Evolutionary conservation across 495 filamentous ascomycete species (phyloP).

Genomic region (Penicillium cinerascens): DNA sequence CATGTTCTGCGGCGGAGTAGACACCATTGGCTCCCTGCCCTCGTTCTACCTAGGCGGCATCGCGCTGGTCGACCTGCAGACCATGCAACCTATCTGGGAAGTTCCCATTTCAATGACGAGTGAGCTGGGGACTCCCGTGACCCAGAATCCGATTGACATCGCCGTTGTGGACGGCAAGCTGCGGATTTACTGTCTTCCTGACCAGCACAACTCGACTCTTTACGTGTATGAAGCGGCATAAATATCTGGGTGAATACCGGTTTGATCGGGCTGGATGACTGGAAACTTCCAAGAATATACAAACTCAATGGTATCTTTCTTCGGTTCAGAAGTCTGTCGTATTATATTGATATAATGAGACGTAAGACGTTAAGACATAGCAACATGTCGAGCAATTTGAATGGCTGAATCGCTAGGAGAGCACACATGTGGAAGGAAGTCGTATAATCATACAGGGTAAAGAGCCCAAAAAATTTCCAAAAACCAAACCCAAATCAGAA

Average conservation of each 20-base stretch:
- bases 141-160: constrained; percentile 37
- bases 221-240: constrained; percentile 32
- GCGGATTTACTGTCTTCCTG: constrained; percentile 32
- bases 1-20: constrained; percentile 38
- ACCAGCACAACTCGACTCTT: constrained; percentile 33
- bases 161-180: constrained; percentile 32
- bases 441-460: constrained; percentile 8
- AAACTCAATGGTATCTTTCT: not conserved
- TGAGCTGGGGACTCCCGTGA: constrained; percentile 23
- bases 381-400: not conserved
- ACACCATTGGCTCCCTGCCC: constrained; percentile 8
- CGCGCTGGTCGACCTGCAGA: constrained; percentile 32
- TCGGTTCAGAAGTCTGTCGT: not conserved
- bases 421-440: not conserved
- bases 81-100: constrained; percentile 32
- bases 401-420: not conserved
- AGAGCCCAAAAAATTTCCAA: not conserved
- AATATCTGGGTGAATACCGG: not conserved
- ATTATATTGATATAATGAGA: not conserved
- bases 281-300: not conserved
- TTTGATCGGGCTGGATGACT: not conserved
- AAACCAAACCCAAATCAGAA: not conserved
- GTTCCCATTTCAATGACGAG: constrained; percentile 33
- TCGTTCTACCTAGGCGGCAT: constrained; percentile 30
- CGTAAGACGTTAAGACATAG: not conserved